Evolutionary conservation across 805 yeast species (phyloP).

Genomic region (Torulaspora indica): DNA sequence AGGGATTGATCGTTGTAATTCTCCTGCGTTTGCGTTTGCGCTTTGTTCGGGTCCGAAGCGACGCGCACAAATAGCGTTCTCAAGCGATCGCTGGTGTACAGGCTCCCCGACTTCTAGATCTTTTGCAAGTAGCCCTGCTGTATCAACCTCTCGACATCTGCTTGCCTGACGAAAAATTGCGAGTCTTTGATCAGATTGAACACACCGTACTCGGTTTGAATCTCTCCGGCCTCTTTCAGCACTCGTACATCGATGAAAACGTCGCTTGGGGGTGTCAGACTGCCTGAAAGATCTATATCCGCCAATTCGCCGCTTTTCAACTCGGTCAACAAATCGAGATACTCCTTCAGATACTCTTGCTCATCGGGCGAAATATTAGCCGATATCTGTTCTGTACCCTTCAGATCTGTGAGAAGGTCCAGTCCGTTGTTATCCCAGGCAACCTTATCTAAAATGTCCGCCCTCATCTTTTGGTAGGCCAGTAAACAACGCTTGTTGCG

Average conservation of each 20-base stretch:
- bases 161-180: constrained; percentile 88
- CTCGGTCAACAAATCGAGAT: constrained; percentile 65
- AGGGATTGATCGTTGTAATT: no score
- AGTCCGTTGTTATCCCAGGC: constrained; percentile 63
- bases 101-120: constrained; percentile 39
- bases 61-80: no score
- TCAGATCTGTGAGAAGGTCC: constrained; percentile 35
- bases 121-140: constrained; percentile 91
- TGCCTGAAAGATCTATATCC: constrained; percentile 82
- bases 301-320: constrained; percentile 68
- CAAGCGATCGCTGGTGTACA: no score
- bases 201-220: constrained; percentile 95
- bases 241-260: constrained; percentile 93
- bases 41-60: no score
- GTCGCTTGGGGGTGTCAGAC: constrained; percentile 85
- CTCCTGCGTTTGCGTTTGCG: no score
- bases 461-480: constrained; percentile 74
- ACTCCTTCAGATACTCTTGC: constrained; percentile 67
- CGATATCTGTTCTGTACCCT: constrained; percentile 31
- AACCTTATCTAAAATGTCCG: constrained; percentile 58
- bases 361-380: constrained; percentile 70
- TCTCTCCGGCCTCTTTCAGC: constrained; percentile 90
- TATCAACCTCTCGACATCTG: constrained; percentile 88
- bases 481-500: constrained; percentile 85
- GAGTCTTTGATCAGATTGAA: constrained; percentile 89